These are phyloP conservation scores for Ottelia alismoides DNA, from an alignment of 106 monocot species.

Conservation along the genomic window DNA sequence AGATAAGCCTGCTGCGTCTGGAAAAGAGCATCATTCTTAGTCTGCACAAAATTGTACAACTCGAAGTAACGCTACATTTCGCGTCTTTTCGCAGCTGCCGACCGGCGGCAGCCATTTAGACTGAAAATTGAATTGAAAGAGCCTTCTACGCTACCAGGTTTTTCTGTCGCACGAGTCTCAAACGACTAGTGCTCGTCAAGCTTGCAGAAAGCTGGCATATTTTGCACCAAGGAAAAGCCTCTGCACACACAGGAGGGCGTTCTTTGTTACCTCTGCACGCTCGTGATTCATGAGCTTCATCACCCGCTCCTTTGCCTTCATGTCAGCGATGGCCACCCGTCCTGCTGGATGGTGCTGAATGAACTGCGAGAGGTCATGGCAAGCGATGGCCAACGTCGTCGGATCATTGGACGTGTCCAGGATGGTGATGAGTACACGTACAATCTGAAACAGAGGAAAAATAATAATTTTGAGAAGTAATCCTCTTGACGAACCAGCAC, in stretches of 20 bases:
- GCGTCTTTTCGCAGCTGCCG: no score
- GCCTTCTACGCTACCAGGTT: no score
- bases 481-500: no score
- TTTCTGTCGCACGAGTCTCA: no score
- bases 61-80: no score
- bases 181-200: constrained; percentile 19
- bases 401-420: constrained; percentile 85
- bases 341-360: constrained; percentile 79
- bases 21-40: no score
- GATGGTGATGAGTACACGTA: constrained; percentile 78
- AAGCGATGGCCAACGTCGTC: constrained; percentile 82
- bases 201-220: constrained; percentile 86
- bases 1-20: no score
- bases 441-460: constrained; percentile 37
- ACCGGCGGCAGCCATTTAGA: no score
- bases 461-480: no score
- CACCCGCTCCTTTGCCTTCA: constrained; percentile 81
- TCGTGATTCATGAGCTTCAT: constrained; percentile 98
- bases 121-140: no score
- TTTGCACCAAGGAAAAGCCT: constrained; percentile 96
- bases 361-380: constrained; percentile 88
- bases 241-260: constrained; percentile 79
- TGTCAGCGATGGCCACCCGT: constrained; percentile 47
- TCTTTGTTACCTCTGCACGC: constrained; percentile 79
- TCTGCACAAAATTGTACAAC: no score